Conservation (phyloP, 2,329 filamentous ascomycete species). For the Penicillium sp. region DNA sequence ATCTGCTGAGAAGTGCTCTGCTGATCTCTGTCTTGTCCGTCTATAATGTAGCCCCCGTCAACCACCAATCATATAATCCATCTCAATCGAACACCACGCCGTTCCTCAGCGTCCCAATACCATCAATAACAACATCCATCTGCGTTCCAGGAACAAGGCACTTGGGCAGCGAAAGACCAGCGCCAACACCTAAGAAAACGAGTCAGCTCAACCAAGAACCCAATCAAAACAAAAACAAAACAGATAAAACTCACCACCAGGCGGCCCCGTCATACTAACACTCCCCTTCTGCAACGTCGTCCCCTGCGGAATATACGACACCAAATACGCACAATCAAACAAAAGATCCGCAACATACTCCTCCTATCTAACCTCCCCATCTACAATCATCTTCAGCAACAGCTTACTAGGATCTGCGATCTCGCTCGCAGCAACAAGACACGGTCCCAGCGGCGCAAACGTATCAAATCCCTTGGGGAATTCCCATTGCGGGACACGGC, state of each 20-base stretch:
- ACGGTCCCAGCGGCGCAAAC: constrained; percentile 54
- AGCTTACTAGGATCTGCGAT: constrained; percentile 47
- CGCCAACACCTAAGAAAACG: constrained; percentile 34
- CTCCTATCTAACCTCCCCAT: constrained; percentile 51
- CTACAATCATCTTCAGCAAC: constrained; percentile 47
- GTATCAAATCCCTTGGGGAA: constrained; percentile 59
- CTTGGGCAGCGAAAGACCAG: constrained; percentile 43
- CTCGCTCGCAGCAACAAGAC: constrained; percentile 45
- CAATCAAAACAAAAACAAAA: background rate
- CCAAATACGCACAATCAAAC: constrained; percentile 42
- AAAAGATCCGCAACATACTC: constrained; percentile 44
- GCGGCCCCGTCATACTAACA: constrained; percentile 53
- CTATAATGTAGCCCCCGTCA: background rate
- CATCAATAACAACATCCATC: constrained; percentile 42
- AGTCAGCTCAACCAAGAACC: background rate
- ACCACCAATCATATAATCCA: background rate
- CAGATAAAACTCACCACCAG: constrained; percentile 31
- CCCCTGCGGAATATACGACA: constrained; percentile 34
- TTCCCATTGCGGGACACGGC: constrained; percentile 55
- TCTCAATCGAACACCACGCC: constrained; percentile 23
- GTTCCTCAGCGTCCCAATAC: constrained; percentile 46
- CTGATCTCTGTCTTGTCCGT: background rate
- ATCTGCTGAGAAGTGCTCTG: background rate
- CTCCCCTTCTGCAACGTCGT: constrained; percentile 49
- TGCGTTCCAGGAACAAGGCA: constrained; percentile 42